Conservation (phyloP, 208 protist genomes). For the Crithidia expoeki region DNA sequence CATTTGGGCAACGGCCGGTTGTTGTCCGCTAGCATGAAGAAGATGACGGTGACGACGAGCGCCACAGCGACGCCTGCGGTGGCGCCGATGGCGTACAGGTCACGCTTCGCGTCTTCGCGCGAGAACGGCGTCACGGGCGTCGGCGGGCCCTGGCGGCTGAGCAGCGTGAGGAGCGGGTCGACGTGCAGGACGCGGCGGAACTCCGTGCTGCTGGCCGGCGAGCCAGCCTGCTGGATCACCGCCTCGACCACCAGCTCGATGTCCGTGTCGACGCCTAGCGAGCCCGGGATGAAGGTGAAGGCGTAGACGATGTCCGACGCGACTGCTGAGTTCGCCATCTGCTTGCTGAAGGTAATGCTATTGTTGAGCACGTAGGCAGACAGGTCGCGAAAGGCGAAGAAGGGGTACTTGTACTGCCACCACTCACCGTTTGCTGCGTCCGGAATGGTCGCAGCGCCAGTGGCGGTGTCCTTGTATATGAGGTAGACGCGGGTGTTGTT, state of each 20-base stretch:
- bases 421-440: slow-evolving; percentile 36
- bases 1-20: slow-evolving; percentile 79
- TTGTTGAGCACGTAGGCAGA: slow-evolving; percentile 37
- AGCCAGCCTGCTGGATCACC: slow-evolving; percentile 32
- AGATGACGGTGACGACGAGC: slow-evolving; percentile 61
- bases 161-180: slow-evolving; percentile 72
- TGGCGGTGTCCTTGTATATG: slow-evolving; percentile 61
- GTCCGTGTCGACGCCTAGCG: slow-evolving; percentile 47
- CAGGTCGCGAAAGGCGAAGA: slow-evolving; percentile 79
- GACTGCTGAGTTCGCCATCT: slow-evolving; percentile 27
- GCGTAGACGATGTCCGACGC: slow-evolving; percentile 52
- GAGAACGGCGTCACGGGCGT: neutral
- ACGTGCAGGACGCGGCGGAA: slow-evolving; percentile 72
- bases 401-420: slow-evolving; percentile 78
- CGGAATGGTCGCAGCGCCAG: slow-evolving; percentile 40
- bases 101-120: slow-evolving; percentile 27
- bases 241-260: slow-evolving; percentile 71
- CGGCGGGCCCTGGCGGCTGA: slow-evolving; percentile 69
- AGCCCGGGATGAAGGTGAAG: slow-evolving; percentile 81
- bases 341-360: slow-evolving; percentile 46
- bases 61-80: slow-evolving; percentile 55
- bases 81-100: slow-evolving; percentile 63
- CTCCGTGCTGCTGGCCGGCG: slow-evolving; percentile 38
- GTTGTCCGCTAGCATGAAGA: slow-evolving; percentile 81
- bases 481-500: slow-evolving; percentile 61